A percentile compares a stretch with the other conserved stretches of the same genome.
These are phyloP conservation scores for Cyclaneusma minus DNA, from an alignment of 2,329 filamentous ascomycete species.

Conservation along the genomic window DNA sequence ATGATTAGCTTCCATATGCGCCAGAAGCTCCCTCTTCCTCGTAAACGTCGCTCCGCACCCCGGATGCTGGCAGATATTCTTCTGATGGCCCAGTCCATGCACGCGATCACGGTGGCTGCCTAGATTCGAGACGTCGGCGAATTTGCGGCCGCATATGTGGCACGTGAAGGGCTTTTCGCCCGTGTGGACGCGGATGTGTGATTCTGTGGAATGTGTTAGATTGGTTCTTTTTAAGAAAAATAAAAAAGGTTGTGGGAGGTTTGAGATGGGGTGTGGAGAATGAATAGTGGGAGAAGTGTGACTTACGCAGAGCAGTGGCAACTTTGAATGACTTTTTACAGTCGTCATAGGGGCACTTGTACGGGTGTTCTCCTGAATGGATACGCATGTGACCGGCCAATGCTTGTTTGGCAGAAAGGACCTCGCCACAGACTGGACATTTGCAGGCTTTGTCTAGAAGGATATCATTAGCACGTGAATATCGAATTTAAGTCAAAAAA, in stretches of 20 bases:
- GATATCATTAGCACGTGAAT: conserved; percentile 17
- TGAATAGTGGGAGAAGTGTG: no score
- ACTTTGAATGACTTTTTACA: conserved; percentile 51
- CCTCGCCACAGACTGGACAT: conserved; percentile 37
- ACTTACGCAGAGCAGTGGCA: conserved; percentile 50
- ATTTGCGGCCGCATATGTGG: conserved; percentile 39
- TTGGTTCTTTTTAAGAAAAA: conserved; percentile 1
- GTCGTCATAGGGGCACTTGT: conserved; percentile 32
- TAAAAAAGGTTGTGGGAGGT: conserved; percentile 4
- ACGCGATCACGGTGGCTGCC: no score
- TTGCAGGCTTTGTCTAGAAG: conserved; percentile 41
- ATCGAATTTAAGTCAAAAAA: conserved; percentile 1
- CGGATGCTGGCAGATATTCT: no score
- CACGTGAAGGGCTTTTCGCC: conserved; percentile 47
- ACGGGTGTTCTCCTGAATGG: conserved; percentile 50
- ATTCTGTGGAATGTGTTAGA: no score
- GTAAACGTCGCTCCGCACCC: no score
- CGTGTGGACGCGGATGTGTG: conserved; percentile 51
- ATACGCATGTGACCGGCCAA: conserved; percentile 51
- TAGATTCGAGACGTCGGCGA: conserved; percentile 50
- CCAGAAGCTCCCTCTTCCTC: no score
- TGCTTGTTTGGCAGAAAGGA: conserved; percentile 51
- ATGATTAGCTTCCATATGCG: no score
- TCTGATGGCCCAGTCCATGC: no score
- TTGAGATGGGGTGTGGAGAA: no score